Base-by-base conservation (phyloP, 1,139 yeast genomes). In the Protomyces lactucae-debilis region DNA sequence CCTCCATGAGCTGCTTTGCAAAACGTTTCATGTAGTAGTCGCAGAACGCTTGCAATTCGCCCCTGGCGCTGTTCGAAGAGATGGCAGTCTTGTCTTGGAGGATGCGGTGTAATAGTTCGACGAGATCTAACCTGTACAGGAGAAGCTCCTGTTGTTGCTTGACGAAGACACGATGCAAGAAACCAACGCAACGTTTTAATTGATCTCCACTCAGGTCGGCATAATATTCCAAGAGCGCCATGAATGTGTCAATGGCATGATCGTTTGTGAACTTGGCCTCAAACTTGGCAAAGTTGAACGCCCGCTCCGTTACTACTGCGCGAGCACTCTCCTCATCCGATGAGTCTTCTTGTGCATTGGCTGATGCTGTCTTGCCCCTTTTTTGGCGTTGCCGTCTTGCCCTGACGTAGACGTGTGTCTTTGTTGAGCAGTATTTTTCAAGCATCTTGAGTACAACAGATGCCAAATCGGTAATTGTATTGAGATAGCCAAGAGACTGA, bases 61-160 rank as follows among this genome's bases (percentile, higher is more conserved):
- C 77, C 65, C 89, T 77, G 3, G 83, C 78, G 35, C 75, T 72
- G 3, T 80, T 74, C 1, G 75, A 69, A 0, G 82, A 79, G 39
- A 75, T 64, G 1, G 74, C 73, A 4, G 65, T 68, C 9, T 66
- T 65, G 14, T 76, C 75, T 18, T 79, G 72, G 0, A 80, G 70
- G 73, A 85, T 77, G 51, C 79, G 78, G 66, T 82, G 80, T 1
- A 86, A 71, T 1, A 81, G 72, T n/a, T 79, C 73, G 75, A 93
- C 82, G 71, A 93, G 84, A 73, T 93, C 97, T 46, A 93, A 74
- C 56, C 97, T 79, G 71, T 80, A 87, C 51, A 92, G 77, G 12
- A 85, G 81, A n/a, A 79, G 71, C 43, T 84, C 84, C 66, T 81
- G 82, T 67, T 85, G 87, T 43, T 84, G 81, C 66, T 84, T 80